phyloP scores from a whole-genome alignment of 2,329 filamentous ascomycete species.

The Akanthomyces muscarius region DNA sequence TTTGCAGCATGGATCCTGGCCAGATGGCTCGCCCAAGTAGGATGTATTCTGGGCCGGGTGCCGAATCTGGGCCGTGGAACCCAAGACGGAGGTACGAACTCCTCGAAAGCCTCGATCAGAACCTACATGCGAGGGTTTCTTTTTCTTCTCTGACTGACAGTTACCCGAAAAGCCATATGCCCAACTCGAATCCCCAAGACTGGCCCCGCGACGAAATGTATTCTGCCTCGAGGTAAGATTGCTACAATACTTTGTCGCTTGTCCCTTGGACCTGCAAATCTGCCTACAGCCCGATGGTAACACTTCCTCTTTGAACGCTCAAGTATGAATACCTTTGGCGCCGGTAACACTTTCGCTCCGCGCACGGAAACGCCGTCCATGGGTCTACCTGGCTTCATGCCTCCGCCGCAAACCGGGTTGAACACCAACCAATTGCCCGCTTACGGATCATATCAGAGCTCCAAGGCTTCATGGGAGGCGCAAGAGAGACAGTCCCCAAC shows the following conservation, averaged over 20 bases:
- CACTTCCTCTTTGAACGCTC: neutral
- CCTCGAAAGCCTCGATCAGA: slow-evolving; percentile 2
- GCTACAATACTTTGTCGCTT: neutral
- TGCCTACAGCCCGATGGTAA: slow-evolving; percentile 3
- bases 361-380: slow-evolving; percentile 39
- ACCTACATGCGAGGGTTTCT: neutral
- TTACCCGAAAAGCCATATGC: slow-evolving; percentile 2
- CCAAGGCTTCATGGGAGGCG: slow-evolving; percentile 44
- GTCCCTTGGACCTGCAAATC: neutral
- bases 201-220: slow-evolving; percentile 17
- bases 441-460: slow-evolving; percentile 38
- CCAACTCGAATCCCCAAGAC: slow-evolving; percentile 8
- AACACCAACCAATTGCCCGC: slow-evolving; percentile 29
- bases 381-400: slow-evolving; percentile 38
- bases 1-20: slow-evolving; percentile 13
- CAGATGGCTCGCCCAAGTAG: slow-evolving; percentile 17
- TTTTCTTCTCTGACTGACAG: neutral
- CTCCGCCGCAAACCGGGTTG: slow-evolving; percentile 39
- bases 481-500: slow-evolving; percentile 52
- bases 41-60: slow-evolving; percentile 14
- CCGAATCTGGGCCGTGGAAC: slow-evolving; percentile 17
- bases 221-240: slow-evolving; percentile 15
- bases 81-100: slow-evolving; percentile 17
- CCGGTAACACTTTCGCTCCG: slow-evolving; percentile 19
- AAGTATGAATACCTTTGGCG: slow-evolving; percentile 12